These are phyloP conservation scores for Apiospora aurea DNA, from an alignment of 2,329 filamentous ascomycete genomes.

Conservation along the genomic window DNA sequence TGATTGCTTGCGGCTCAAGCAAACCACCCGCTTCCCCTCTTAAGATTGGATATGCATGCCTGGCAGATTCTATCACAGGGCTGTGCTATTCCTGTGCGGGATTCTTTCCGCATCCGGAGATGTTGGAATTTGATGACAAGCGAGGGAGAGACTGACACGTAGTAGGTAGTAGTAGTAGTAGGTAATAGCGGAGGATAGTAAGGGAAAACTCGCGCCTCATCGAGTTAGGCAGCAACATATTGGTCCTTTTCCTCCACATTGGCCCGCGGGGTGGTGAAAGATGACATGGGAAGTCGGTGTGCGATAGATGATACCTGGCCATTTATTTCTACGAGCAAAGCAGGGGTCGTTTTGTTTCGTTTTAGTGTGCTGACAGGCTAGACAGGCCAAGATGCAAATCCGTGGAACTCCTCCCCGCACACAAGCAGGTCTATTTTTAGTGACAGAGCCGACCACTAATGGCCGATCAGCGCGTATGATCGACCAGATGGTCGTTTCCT, in stretches of 20 bases:
- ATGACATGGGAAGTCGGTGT: conserved; percentile 2
- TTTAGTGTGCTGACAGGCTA: conserved; percentile 17
- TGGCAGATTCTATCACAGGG: conserved; percentile 14
- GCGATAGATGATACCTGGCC: not conserved
- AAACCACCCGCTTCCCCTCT: not conserved
- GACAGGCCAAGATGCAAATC: not conserved
- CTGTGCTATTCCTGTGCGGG: conserved; percentile 3
- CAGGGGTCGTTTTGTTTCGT: not conserved
- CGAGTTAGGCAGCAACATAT: not conserved
- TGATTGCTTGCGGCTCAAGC: conserved; percentile 4
- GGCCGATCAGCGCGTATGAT: not conserved
- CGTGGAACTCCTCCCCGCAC: conserved; percentile 13
- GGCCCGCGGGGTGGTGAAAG: not conserved
- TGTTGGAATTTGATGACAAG: not conserved
- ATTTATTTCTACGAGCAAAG: not conserved
- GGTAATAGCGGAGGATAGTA: not conserved
- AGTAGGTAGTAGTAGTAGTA: not conserved
- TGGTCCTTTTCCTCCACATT: not conserved
- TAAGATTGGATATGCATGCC: conserved; percentile 15
- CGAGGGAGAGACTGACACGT: not conserved
- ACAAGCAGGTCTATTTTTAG: conserved; percentile 5
- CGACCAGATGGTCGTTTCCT: not conserved
- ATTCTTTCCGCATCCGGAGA: not conserved
- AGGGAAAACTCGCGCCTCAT: not conserved
- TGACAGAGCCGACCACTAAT: not conserved